Conservation (phyloP, 306 rosid species). For the Cicer judaicum region DNA sequence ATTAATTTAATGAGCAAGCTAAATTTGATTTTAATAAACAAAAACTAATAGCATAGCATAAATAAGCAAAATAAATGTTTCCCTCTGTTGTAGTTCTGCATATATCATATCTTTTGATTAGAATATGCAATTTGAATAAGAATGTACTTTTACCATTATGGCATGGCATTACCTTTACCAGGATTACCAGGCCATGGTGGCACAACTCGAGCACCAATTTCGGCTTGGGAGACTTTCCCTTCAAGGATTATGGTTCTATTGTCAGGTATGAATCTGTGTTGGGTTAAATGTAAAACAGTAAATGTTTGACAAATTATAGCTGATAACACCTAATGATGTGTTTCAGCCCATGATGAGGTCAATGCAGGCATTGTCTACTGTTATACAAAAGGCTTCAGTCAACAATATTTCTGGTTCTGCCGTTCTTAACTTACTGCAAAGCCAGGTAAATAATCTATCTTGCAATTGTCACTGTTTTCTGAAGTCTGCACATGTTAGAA, state of each 20-base stretch:
- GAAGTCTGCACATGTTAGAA: conserved; percentile 8
- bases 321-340: conserved; percentile 38
- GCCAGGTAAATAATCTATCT: conserved; percentile 66
- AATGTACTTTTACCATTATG: conserved; percentile 30
- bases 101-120: conserved; percentile 30
- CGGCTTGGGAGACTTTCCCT: conserved; percentile 90
- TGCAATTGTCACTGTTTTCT: conserved; percentile 25
- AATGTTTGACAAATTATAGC: conserved; percentile 40
- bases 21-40: conserved; percentile 31
- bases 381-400: conserved; percentile 76
- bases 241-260: conserved; percentile 98
- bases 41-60: conserved; percentile 28
- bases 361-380: conserved; percentile 82
- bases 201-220: conserved; percentile 97
- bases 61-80: conserved; percentile 1
- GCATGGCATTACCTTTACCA: conserved; percentile 44
- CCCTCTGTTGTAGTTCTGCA: conserved; percentile 17
- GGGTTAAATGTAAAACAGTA: conserved; percentile 30
- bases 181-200: conserved; percentile 99
- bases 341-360: conserved; percentile 95
- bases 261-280: conserved; percentile 71
- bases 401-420: conserved; percentile 88
- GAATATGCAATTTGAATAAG: conserved; percentile 38
- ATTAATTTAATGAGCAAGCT: conserved; percentile 23
- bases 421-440: conserved; percentile 89